Percentiles rank a stretch among this genome's conserved stretches.
These are phyloP conservation scores for Coprinopsis strossmayeri DNA, from an alignment of 768 basidiomycete species.

Conservation along the genomic window DNA sequence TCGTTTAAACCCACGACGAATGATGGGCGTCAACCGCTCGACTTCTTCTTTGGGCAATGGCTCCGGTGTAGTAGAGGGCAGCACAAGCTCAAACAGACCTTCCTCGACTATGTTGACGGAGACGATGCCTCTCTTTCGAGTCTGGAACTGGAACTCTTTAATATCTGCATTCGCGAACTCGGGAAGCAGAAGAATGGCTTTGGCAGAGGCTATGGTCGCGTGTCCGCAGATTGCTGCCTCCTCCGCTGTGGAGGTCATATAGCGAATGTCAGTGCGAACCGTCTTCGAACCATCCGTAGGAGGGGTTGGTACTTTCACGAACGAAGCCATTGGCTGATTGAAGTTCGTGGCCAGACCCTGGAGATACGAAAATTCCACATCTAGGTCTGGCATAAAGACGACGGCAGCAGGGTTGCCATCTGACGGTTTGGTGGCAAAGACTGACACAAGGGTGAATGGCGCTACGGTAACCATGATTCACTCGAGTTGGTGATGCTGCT, in stretches of 20 bases:
- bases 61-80: constrained; percentile 23
- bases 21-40: constrained; percentile 19
- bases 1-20: constrained; percentile 28
- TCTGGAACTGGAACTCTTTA: constrained; percentile 1
- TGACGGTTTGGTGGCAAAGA: constrained; percentile 35
- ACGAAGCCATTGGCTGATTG: constrained; percentile 36
- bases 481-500: no score
- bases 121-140: background rate
- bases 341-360: constrained; percentile 33
- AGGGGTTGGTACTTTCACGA: constrained; percentile 23
- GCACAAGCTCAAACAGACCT: constrained; percentile 30
- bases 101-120: constrained; percentile 15
- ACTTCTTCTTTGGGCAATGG: constrained; percentile 24
- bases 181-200: constrained; percentile 28
- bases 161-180: constrained; percentile 21
- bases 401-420: constrained; percentile 41
- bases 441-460: constrained; percentile 33
- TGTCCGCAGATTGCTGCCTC: constrained; percentile 38
- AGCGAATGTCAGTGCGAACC: constrained; percentile 28
- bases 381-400: constrained; percentile 28
- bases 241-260: constrained; percentile 22
- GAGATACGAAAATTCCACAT: constrained; percentile 20
- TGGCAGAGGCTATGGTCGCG: constrained; percentile 36
- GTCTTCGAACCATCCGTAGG: constrained; percentile 17
- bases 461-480: constrained; percentile 8